These are phyloP conservation scores for Geranomyces michiganensis DNA, from an alignment of 192 early-diverging fungal species.

Conservation along the genomic window DNA sequence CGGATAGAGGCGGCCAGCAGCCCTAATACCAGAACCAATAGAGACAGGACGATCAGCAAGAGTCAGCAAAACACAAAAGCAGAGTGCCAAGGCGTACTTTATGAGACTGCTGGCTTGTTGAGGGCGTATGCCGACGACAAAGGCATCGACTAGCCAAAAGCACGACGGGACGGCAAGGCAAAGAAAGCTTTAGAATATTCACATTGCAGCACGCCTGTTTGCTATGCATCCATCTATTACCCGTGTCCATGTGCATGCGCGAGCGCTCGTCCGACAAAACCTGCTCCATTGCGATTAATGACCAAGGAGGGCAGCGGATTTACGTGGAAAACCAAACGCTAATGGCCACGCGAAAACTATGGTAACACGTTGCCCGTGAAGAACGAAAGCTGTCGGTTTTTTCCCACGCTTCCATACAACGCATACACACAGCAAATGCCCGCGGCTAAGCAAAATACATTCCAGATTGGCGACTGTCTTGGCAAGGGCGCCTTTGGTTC, in stretches of 20 bases:
- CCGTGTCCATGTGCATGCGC: constrained; percentile 19
- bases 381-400: too few species aligned
- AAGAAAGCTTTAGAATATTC: not conserved
- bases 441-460: not conserved
- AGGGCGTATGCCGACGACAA: constrained; percentile 16
- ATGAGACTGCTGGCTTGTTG: constrained; percentile 24
- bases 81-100: constrained; percentile 24
- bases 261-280: constrained; percentile 26
- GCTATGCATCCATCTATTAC: constrained; percentile 13
- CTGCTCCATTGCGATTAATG: constrained; percentile 25
- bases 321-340: too few species aligned
- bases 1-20: constrained; percentile 13
- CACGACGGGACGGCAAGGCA: not conserved
- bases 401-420: not conserved
- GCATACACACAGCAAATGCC: not conserved
- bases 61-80: not conserved
- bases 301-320: too few species aligned
- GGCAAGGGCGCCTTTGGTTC: constrained; percentile 54
- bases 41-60: not conserved
- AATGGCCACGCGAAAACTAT: too few species aligned
- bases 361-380: too few species aligned
- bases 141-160: constrained; percentile 23
- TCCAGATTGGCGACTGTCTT: constrained; percentile 46
- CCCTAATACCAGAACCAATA: constrained; percentile 16
- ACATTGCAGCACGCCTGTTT: not conserved